A percentile compares a stretch with the other conserved stretches of the same genome.
These are phyloP conservation scores for Xylaria sp. DNA, from an alignment of 495 filamentous ascomycete species.

Conservation along the genomic window DNA sequence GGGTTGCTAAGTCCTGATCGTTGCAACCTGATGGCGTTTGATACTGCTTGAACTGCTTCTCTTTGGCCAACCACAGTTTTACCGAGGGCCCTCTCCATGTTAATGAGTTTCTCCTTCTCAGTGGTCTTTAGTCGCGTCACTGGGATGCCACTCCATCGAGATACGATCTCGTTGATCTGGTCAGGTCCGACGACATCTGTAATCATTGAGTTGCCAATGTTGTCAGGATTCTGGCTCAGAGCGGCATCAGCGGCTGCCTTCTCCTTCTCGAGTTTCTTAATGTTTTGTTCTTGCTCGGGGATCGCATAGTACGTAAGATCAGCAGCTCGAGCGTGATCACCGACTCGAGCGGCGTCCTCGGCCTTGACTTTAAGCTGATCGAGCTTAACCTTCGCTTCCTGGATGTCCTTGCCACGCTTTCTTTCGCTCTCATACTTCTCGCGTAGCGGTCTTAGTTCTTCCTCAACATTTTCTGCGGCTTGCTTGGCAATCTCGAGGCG, in stretches of 20 bases:
- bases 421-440: slow-evolving; percentile 97
- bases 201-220: slow-evolving; percentile 70
- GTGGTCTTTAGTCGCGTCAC: slow-evolving; percentile 91
- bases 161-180: slow-evolving; percentile 99
- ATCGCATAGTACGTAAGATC: slow-evolving; percentile 98
- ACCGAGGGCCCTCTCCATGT: slow-evolving; percentile 87
- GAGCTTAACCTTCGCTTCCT: slow-evolving; percentile 95
- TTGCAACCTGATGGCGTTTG: slow-evolving; percentile 93
- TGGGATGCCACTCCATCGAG: slow-evolving; percentile 94
- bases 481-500: slow-evolving; percentile 83
- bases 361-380: slow-evolving; percentile 86
- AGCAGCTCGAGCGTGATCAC: slow-evolving; percentile 81
- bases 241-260: slow-evolving; percentile 80
- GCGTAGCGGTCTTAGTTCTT: slow-evolving; percentile 88
- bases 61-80: slow-evolving; percentile 91
- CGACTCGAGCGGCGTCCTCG: slow-evolving; percentile 86
- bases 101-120: slow-evolving; percentile 94
- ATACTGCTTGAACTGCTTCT: slow-evolving; percentile 92
- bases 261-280: slow-evolving; percentile 79
- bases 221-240: slow-evolving; percentile 65
- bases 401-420: slow-evolving; percentile 83
- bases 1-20: slow-evolving; percentile 93
- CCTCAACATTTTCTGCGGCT: slow-evolving; percentile 88
- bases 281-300: slow-evolving; percentile 83
- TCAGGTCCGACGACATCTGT: slow-evolving; percentile 95